Evolutionary conservation across 306 rosid genomes (phyloP), one percentile per base, ranked within the genome.

Genomic region (Medicago arabica): DNA sequence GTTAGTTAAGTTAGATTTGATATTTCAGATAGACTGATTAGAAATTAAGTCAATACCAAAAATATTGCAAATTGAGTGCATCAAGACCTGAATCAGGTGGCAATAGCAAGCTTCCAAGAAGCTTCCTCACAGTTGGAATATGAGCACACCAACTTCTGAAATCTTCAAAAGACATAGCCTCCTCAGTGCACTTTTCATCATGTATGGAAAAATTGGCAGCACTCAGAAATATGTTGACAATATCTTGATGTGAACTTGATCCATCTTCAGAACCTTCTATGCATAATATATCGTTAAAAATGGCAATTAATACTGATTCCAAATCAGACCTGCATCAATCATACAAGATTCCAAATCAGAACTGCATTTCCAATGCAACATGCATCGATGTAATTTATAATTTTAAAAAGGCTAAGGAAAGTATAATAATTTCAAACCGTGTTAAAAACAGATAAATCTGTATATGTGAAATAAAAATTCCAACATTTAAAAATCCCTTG

Each of bases 61-160:
- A 78, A 59, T 18, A 28, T 69, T 40, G 62, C 74, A 75, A 54
- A 19, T 66, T 10, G 41, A 80, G 65, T 39, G 62, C 62, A 38
- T 54, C 38, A 68, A 71, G 38, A 90, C 98, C 98, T 74, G 89
- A 75, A 74, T 84, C 89, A 58, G 96, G 91, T 11, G 90, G 84
- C 81, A 81, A 82, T 83, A 95, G 78, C 81, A 95, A 82, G 88
- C 92, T 80, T 69, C 97, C 97, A 75, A 95, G 96, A 81, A 87
- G 87, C 88, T 92, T 92, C 87, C 83, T 90, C 74, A 81, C 82
- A 41, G 93, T 83, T 25, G 98, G 97, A 47, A 92, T 61, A 78
- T 80, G 87, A 72, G 87, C 40, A 68, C 91, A 89, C 98, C 97
- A 95, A 78, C 82, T 84, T 86, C 78, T 87, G 88, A 88, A 95